phyloP scores from a whole-genome alignment of 345 rosid species.

The Bruguiera gymnorhiza region DNA sequence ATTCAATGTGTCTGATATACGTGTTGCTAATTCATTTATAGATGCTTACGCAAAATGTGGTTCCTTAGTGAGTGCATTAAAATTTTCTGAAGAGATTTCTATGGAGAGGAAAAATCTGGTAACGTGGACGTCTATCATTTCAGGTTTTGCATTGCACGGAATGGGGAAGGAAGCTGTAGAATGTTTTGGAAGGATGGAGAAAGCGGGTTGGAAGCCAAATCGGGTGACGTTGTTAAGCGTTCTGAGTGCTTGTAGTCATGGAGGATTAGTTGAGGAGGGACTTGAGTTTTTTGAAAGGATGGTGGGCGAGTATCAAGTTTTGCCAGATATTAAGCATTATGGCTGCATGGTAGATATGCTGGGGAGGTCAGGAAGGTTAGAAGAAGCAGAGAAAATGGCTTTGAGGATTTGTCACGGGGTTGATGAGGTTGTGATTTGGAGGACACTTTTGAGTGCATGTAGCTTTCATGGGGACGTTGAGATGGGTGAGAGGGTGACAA shows the following conservation, averaged over 20 bases:
- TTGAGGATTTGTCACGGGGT: conserved; percentile 48
- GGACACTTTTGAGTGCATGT: conserved; percentile 79
- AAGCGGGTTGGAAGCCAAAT: conserved; percentile 51
- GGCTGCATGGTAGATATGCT: conserved; percentile 80
- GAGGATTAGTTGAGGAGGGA: conserved; percentile 72
- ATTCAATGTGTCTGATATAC: conserved; percentile 50
- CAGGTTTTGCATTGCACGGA: conserved; percentile 81
- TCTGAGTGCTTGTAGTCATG: conserved; percentile 85
- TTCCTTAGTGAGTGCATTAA: conserved; percentile 51
- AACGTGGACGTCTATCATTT: conserved; percentile 77
- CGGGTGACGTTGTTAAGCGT: conserved; percentile 71
- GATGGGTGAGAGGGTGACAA: conserved; percentile 67
- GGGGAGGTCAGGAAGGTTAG: conserved; percentile 73
- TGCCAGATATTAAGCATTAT: conserved; percentile 65
- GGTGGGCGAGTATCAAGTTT: conserved; percentile 44
- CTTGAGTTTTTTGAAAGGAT: conserved; percentile 56
- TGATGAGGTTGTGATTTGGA: conserved; percentile 62
- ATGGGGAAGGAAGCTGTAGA: conserved; percentile 69
- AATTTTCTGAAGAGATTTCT: conserved; percentile 48
- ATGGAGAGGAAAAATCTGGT: conserved; percentile 52
- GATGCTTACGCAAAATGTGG: conserved; percentile 81
- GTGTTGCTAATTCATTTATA: conserved; percentile 58
- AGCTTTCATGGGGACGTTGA: conserved; percentile 64
- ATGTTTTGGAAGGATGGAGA: conserved; percentile 57
- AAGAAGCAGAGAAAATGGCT: conserved; percentile 75